phyloP scores from a whole-genome alignment of 2,329 filamentous ascomycete genomes.

The Penicillium palitans region DNA sequence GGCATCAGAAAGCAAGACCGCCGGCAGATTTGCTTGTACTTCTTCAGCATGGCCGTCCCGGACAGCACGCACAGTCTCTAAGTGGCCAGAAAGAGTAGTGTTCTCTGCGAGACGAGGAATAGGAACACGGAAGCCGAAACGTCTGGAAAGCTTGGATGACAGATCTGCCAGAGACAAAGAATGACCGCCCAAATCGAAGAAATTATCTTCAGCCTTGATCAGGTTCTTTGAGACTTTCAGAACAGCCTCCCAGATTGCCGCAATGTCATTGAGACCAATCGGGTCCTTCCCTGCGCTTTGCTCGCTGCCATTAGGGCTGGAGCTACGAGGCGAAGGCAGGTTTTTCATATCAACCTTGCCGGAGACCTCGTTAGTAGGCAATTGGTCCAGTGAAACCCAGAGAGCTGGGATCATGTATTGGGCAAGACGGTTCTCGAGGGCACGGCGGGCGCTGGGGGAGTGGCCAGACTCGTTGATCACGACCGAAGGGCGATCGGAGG shows the following conservation, averaged over 20 bases:
- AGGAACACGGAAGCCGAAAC: slow-evolving; percentile 72
- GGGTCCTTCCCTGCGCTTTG: slow-evolving; percentile 59
- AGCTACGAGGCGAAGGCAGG: slow-evolving; percentile 64
- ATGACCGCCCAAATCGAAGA: slow-evolving; percentile 80
- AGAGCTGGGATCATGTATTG: slow-evolving; percentile 81
- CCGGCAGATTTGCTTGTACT: slow-evolving; percentile 72
- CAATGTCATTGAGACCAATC: slow-evolving; percentile 66
- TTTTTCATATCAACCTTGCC: slow-evolving; percentile 75
- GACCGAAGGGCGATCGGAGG: slow-evolving; percentile 59
- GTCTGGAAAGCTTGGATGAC: slow-evolving; percentile 66
- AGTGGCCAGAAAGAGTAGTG: slow-evolving; percentile 70
- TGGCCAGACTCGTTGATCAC: slow-evolving; percentile 70
- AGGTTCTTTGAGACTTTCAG: slow-evolving; percentile 63
- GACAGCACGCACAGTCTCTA: slow-evolving; percentile 68
- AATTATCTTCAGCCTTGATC: slow-evolving; percentile 70
- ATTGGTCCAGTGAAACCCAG: slow-evolving; percentile 70
- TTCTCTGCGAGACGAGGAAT: slow-evolving; percentile 69
- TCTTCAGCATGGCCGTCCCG: slow-evolving; percentile 72
- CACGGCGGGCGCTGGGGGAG: slow-evolving; percentile 67
- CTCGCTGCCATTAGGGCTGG: slow-evolving; percentile 47
- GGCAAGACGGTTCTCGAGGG: slow-evolving; percentile 66
- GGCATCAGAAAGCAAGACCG: slow-evolving; percentile 66
- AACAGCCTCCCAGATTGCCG: slow-evolving; percentile 70
- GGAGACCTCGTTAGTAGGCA: slow-evolving; percentile 76
- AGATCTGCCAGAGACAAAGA: slow-evolving; percentile 76